Evolutionary conservation across 352 stramenopile species (phyloP).

Genomic region (Globisporangium splendens): DNA sequence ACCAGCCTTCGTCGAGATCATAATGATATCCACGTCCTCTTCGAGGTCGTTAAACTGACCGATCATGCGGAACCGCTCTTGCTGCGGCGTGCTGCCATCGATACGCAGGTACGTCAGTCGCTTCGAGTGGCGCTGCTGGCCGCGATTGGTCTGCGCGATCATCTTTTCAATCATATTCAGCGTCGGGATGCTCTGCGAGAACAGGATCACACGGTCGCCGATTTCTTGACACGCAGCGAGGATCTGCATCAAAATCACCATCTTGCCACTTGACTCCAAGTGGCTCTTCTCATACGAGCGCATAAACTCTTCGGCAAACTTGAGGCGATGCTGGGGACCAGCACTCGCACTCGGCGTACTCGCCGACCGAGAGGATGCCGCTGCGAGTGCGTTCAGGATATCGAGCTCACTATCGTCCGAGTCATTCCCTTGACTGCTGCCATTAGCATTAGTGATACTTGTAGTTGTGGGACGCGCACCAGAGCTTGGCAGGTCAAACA

Average conservation of each 20-base stretch:
- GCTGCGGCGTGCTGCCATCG: conserved; percentile 74
- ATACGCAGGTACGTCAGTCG: conserved; percentile 74
- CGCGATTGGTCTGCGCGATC: conserved; percentile 60
- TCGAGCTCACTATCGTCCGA: conserved; percentile 40
- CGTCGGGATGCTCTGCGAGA: conserved; percentile 87
- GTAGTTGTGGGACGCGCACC: conserved; percentile 1
- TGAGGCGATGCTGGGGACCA: conserved; percentile 49
- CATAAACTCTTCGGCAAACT: conserved; percentile 67
- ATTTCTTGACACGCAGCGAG: conserved; percentile 62
- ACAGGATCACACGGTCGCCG: conserved; percentile 84
- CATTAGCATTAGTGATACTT: not conserved
- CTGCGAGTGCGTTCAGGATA: conserved; percentile 33
- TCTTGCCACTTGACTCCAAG: conserved; percentile 80
- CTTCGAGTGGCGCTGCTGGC: conserved; percentile 37
- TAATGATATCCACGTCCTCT: conserved; percentile 79
- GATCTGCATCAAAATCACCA: conserved; percentile 84
- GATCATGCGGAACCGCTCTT: conserved; percentile 80
- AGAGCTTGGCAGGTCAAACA: conserved; percentile 15
- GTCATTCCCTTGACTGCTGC: conserved; percentile 1
- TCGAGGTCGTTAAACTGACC: conserved; percentile 78
- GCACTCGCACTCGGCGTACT: too few species aligned
- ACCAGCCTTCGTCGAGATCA: conserved; percentile 87
- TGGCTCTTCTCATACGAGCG: conserved; percentile 45
- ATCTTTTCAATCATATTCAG: conserved; percentile 77
- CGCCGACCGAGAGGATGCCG: not conserved